phyloP scores from a whole-genome alignment of 176 grass and related monocot genomes.

The Avena sativa region DNA sequence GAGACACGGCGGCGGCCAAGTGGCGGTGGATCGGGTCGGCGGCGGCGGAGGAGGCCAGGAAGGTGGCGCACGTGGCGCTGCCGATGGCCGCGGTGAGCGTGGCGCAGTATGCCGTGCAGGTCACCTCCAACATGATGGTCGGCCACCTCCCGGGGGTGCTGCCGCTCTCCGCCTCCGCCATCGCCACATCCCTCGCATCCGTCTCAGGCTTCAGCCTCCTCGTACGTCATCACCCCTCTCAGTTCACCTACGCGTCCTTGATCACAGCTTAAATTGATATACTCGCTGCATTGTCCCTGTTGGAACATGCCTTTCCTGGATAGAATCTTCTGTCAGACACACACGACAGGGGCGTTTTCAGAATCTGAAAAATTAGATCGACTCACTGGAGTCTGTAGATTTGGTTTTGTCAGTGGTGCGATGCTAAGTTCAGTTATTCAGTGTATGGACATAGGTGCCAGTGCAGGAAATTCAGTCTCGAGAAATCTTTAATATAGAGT shows the following conservation, averaged over 20 bases:
- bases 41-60: slow-evolving; percentile 41
- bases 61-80: slow-evolving; percentile 53
- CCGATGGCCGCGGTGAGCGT: slow-evolving; percentile 66
- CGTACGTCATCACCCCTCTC: slow-evolving; percentile 45
- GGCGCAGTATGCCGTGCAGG: slow-evolving; percentile 75
- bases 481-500: background rate
- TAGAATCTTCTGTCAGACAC: background rate
- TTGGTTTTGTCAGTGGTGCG: background rate
- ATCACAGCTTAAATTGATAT: background rate
- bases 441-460: background rate
- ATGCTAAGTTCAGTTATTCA: background rate
- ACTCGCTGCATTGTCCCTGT: background rate
- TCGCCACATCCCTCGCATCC: slow-evolving; percentile 81
- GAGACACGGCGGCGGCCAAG: background rate
- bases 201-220: slow-evolving; percentile 96
- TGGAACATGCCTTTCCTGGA: background rate
- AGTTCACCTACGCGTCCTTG: background rate
- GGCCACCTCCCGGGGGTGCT: slow-evolving; percentile 84
- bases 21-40: slow-evolving; percentile 39
- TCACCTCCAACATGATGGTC: slow-evolving; percentile 92
- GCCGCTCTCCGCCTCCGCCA: slow-evolving; percentile 72
- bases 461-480: no score
- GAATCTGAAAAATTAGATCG: background rate
- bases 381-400: background rate
- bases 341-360: background rate